Evolutionary conservation across 352 stramenopile genomes (phyloP), one percentile per base, ranked within the genome.

Genomic region (Globisporangium okanoganense): DNA sequence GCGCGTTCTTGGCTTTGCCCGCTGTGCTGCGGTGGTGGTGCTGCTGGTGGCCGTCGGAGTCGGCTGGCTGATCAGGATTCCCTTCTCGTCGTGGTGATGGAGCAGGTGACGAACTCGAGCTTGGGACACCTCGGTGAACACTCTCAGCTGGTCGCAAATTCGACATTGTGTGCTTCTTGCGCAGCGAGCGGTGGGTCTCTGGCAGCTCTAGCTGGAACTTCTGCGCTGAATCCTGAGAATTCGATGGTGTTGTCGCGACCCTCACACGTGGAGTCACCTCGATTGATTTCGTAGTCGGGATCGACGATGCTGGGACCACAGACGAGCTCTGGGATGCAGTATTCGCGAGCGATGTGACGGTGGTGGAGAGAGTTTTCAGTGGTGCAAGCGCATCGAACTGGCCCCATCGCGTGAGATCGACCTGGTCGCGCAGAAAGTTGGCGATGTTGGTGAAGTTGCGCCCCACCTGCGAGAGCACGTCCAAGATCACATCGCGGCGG

Each of bases 401-500:
- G 1, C 74, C 80, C 85, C 79, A 92, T 6, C 83, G 70, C 29
- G 70, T 80, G 31, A 86, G 65, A 48, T 92, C 85, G 33, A 93
- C 86, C 18, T 92, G 81, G 57, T 93, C 85, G 1, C 82, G 81
- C 52, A 95, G 55, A 49, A 95, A 91, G 18, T 86, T 89, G 5
- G 78, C 82, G 22, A 95, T 88, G 71, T 93, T 95, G 52, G 82
- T 88, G 58, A 95, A 95, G 62, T 95, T 93, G 18, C 85, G 79
- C 1, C 85, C 85, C 3, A 93, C 85, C 61, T 95, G 85, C 3
- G 84, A 92, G 5, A 95, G 70, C 24, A 95, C 76, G 56, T 95
- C 84, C 12, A 95, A 66, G 13, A 95, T 71, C 27, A 95, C 87
- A 41, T 95, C 85, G 0, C 83, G 78, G 3, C 84, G 83, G 35